phyloP scores from a whole-genome alignment of 331 rosid genomes.

The Malus hybrid region DNA sequence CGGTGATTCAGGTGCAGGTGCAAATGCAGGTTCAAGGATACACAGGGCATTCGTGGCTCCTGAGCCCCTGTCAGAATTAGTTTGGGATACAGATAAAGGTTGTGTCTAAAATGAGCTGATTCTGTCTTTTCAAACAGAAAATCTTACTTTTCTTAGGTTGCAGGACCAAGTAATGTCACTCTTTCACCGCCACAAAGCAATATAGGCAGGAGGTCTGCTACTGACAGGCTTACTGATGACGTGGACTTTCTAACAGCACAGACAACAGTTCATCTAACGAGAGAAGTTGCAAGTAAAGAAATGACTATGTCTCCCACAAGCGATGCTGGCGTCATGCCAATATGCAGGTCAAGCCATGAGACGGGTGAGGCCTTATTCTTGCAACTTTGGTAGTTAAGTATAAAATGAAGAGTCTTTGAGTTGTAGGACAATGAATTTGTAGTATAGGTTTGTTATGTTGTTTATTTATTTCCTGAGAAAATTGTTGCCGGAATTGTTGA shows the following conservation, averaged over 20 bases:
- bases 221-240: constrained; percentile 28
- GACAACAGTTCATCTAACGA: constrained; percentile 19
- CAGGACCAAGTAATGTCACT: constrained; percentile 50
- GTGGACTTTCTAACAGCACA: constrained; percentile 22
- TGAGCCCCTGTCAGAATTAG: constrained; percentile 75
- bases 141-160: constrained; percentile 28
- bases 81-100: constrained; percentile 85
- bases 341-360: constrained; percentile 18
- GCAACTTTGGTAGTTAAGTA: neutral
- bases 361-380: constrained; percentile 23
- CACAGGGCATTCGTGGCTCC: constrained; percentile 39
- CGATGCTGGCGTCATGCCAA: constrained; percentile 23
- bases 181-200: constrained; percentile 36
- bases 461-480: neutral
- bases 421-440: constrained; percentile 2
- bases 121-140: constrained; percentile 35
- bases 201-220: constrained; percentile 22
- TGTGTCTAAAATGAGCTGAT: constrained; percentile 49
- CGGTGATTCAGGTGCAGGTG: constrained; percentile 81
- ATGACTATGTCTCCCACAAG: constrained; percentile 11
- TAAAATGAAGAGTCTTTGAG: neutral
- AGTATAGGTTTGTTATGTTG: neutral
- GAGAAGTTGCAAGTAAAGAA: constrained; percentile 18
- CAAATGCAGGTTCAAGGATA: constrained; percentile 74
- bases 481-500: constrained; percentile 1